Evolutionary conservation across 352 stramenopile species (phyloP), one percentile per base, ranked within the genome.

Genomic region (Phytophthora pini): DNA sequence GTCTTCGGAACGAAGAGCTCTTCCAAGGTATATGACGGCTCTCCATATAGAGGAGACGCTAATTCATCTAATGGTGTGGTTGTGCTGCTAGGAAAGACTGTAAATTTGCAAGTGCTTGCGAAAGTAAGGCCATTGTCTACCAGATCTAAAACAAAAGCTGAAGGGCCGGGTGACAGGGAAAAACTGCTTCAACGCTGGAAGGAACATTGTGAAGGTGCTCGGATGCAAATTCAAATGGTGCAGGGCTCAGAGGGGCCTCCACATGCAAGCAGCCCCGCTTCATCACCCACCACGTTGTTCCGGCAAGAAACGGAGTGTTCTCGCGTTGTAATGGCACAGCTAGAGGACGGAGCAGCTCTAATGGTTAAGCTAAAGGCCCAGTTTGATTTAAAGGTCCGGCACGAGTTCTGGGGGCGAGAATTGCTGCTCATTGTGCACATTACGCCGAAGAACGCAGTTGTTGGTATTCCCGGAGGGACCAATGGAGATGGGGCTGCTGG

Each of bases 351-450:
- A 40, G 0, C 26, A 46, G 47, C 15, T 20, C 11, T 11, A 57
- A 39, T 60, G n/a, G 63, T 75, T 44, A 59, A 78, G 45, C 64
- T 84, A 1, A 73, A 70, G 20, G 65, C 78, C n/a, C 59, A 88
- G 40, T 82, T 87, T 40, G 81, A 82, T 39, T 50, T 91, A n/a
- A 82, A 76, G 38, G 69, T 90, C 50, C 80, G 74, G 45, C 81
- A 76, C 38, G 80, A 91, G 68, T 83, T 79, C 69, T 90, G 76
- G 84, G 56, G 72, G 29, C 80, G 76, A 17, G 54, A 80, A 10
- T 68, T 93, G n/a, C 46, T 77, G 47, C 60, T 93, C n/a, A 61
- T 76, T 47, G 67, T 82, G 51, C 77, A 77, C 40, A 61, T 91
- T 36, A 87, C 72, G 9, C 83, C 83, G 6, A 64, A 61, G 13